A percentile compares a stretch with the other conserved stretches of the same genome.
Conservation (phyloP, 345 rosid species). For the Raphanus sativus region DNA sequence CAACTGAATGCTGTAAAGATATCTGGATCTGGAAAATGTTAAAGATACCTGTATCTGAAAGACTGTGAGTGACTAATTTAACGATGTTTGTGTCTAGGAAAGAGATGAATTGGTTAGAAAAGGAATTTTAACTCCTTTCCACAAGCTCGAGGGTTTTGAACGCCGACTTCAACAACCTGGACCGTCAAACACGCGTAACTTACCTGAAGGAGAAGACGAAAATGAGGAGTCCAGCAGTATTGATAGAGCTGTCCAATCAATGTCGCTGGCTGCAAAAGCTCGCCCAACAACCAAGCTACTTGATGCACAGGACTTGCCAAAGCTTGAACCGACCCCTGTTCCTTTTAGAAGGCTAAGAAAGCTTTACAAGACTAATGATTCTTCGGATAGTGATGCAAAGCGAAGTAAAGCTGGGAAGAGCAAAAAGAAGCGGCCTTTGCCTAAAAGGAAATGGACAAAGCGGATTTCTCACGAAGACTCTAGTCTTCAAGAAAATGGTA, state of each 20-base stretch:
- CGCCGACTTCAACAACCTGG: slow-evolving; percentile 74
- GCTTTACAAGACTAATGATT: slow-evolving; percentile 46
- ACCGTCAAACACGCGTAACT: slow-evolving; percentile 40
- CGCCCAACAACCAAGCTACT: slow-evolving; percentile 86
- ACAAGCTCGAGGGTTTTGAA: slow-evolving; percentile 88
- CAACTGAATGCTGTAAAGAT: slow-evolving; percentile 11
- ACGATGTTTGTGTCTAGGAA: slow-evolving; percentile 58
- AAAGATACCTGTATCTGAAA: not conserved
- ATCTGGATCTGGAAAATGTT: not conserved
- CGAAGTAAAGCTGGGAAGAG: slow-evolving; percentile 42
- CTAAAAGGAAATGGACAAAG: slow-evolving; percentile 84
- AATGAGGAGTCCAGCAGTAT: slow-evolving; percentile 50
- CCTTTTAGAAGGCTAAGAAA: slow-evolving; percentile 76
- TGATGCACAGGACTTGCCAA: slow-evolving; percentile 69
- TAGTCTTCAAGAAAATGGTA: slow-evolving; percentile 57
- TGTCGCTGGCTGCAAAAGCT: slow-evolving; percentile 70
- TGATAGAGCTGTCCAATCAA: slow-evolving; percentile 58
- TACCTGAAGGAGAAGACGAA: slow-evolving; percentile 46
- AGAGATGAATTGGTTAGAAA: slow-evolving; percentile 95
- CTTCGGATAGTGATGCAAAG: slow-evolving; percentile 50
- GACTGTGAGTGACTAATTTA: slow-evolving; percentile 22
- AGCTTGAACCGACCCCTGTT: slow-evolving; percentile 72
- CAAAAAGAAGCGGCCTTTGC: slow-evolving; percentile 78
- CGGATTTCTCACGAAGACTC: slow-evolving; percentile 60
- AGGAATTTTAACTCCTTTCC: slow-evolving; percentile 95